phyloP scores from a whole-genome alignment of 805 yeast genomes.

The Nakazawaea ernobii region DNA sequence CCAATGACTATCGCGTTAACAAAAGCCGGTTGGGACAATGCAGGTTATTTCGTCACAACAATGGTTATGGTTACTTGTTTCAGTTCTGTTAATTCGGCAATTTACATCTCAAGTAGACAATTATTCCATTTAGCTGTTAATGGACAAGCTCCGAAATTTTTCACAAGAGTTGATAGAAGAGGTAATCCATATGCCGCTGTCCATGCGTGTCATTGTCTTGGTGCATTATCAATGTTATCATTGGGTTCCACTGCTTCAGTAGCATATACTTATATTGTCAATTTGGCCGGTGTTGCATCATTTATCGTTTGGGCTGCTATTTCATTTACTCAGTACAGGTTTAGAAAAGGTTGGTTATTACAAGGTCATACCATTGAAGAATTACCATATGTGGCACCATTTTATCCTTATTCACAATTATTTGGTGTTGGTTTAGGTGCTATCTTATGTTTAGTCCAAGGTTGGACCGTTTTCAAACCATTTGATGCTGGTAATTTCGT shows the following conservation, averaged over 20 bases:
- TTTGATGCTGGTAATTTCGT: conserved; percentile 49
- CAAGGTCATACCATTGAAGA: conserved; percentile 39
- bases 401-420: conserved; percentile 47
- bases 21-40: conserved; percentile 46
- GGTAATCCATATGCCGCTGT: conserved; percentile 67
- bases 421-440: conserved; percentile 44
- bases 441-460: conserved; percentile 55
- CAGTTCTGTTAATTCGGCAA: conserved; percentile 65
- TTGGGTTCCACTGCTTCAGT: conserved; percentile 52
- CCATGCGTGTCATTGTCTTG: conserved; percentile 46
- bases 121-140: conserved; percentile 58
- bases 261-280: conserved; percentile 57
- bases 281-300: conserved; percentile 60
- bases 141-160: conserved; percentile 51
- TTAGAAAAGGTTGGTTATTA: conserved; percentile 40
- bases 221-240: conserved; percentile 51
- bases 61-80: conserved; percentile 58
- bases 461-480: conserved; percentile 60
- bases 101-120: conserved; percentile 65
- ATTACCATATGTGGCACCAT: conserved; percentile 46
- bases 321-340: conserved; percentile 49
- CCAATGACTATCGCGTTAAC: conserved; percentile 44
- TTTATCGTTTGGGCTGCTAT: conserved; percentile 65
- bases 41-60: conserved; percentile 52
- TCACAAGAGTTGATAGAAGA: conserved; percentile 43